These are phyloP conservation scores for Polychytrium aggregatum DNA, from an alignment of 192 early-diverging fungal genomes.

Conservation along the genomic window DNA sequence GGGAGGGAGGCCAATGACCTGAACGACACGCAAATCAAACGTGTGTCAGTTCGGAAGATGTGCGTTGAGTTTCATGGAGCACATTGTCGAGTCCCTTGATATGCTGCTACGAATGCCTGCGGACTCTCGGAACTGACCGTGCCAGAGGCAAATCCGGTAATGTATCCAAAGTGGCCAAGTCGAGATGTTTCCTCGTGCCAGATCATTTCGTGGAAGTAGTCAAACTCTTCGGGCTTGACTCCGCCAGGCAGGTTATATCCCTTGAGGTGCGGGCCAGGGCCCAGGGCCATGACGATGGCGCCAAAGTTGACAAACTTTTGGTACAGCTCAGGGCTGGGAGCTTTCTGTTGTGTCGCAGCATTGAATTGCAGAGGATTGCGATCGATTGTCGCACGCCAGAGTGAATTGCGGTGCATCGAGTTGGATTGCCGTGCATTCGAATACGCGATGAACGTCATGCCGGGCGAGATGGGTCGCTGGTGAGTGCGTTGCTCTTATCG, in stretches of 20 bases:
- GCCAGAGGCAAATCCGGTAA: conserved; percentile 4
- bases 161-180: background rate
- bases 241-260: conserved; percentile 22
- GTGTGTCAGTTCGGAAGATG: too few relatives aligned
- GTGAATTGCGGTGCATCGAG: background rate
- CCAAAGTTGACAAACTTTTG: conserved; percentile 28
- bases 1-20: conserved; percentile 35
- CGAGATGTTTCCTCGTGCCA: conserved; percentile 32
- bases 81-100: too few relatives aligned
- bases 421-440: background rate
- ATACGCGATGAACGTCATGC: too few relatives aligned
- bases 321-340: conserved; percentile 12
- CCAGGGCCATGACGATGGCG: conserved; percentile 26
- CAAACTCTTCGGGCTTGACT: conserved; percentile 41
- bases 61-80: too few relatives aligned
- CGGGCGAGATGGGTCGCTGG: too few relatives aligned
- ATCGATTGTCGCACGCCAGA: background rate
- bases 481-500: too few relatives aligned
- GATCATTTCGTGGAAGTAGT: conserved; percentile 42
- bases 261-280: conserved; percentile 35
- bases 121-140: conserved; percentile 8
- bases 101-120: too few relatives aligned
- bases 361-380: background rate
- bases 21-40: too few relatives aligned
- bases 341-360: too few relatives aligned